phyloP scores from a whole-genome alignment of 805 yeast species.

The Torulaspora delbrueckii region DNA sequence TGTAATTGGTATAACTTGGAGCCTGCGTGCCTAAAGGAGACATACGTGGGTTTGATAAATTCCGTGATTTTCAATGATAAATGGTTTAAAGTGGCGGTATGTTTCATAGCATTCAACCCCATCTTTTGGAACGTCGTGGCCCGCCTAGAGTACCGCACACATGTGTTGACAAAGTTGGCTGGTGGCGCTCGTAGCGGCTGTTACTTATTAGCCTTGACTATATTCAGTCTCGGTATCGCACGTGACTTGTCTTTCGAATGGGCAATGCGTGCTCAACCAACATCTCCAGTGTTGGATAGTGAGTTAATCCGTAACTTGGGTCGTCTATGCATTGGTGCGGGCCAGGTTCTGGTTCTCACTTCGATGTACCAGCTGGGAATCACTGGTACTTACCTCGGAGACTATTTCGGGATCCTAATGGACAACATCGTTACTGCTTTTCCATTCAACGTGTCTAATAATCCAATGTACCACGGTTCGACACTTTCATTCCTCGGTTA shows the following conservation, averaged over 20 bases:
- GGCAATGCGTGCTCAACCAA: conserved; percentile 70
- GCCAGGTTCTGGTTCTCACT: conserved; percentile 72
- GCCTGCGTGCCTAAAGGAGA: conserved; percentile 8
- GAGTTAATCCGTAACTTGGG: conserved; percentile 48
- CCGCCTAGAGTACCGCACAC: conserved; percentile 74
- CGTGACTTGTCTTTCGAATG: conserved; percentile 71
- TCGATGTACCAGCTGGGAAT: conserved; percentile 93
- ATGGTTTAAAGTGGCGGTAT: conserved; percentile 44
- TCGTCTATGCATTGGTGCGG: conserved; percentile 50
- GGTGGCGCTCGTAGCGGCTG: conserved; percentile 74
- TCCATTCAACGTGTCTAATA: conserved; percentile 86
- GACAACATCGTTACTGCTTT: conserved; percentile 81
- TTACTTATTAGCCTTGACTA: conserved; percentile 74
- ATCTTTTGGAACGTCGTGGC: conserved; percentile 94
- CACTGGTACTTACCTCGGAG: conserved; percentile 95
- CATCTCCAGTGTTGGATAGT: conserved; percentile 48
- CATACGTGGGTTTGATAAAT: conserved; percentile 11
- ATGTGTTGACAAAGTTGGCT: conserved; percentile 66
- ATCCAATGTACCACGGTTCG: conserved; percentile 97
- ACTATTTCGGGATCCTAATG: conserved; percentile 95
- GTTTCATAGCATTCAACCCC: conserved; percentile 83
- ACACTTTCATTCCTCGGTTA: conserved; percentile 86
- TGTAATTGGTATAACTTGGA: conserved; percentile 4
- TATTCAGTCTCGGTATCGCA: conserved; percentile 77
- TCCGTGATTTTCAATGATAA: conserved; percentile 21